phyloP scores from a whole-genome alignment of 176 grass and related monocot species.

The Tuctoria greenei region DNA sequence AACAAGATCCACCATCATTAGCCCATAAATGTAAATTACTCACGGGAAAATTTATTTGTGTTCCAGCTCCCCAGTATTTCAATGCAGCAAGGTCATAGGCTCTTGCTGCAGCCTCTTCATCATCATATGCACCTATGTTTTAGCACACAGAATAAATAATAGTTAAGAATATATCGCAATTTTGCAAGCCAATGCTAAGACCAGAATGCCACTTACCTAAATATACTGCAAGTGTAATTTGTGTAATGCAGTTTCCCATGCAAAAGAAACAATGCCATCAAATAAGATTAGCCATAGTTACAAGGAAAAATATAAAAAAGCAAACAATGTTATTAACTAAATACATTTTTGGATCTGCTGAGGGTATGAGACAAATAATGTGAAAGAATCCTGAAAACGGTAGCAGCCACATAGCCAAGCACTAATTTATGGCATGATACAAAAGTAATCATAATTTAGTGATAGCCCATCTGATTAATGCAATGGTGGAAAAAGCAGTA shows the following conservation, averaged over 20 bases:
- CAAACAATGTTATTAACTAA: constrained; percentile 31
- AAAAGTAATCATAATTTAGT: too few relatives aligned
- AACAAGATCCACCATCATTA: background rate
- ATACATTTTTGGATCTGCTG: background rate
- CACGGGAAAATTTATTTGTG: constrained; percentile 98
- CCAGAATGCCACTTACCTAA: constrained; percentile 56
- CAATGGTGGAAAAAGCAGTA: background rate
- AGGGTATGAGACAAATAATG: constrained; percentile 24
- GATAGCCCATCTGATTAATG: background rate
- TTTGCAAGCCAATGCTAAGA: constrained; percentile 13
- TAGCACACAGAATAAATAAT: constrained; percentile 20
- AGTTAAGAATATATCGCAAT: constrained; percentile 14
- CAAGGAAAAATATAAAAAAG: background rate
- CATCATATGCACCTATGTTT: constrained; percentile 91
- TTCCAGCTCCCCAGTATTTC: constrained; percentile 99
- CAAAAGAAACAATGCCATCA: constrained; percentile 52
- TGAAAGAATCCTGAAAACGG: constrained; percentile 6
- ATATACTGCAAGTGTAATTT: constrained; percentile 72
- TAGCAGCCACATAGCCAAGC: background rate
- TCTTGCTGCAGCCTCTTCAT: constrained; percentile 99
- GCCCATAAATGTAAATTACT: constrained; percentile 34
- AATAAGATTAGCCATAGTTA: constrained; percentile 42
- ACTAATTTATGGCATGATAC: background rate
- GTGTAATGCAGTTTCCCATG: constrained; percentile 50
- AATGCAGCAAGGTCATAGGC: constrained; percentile 98